phyloP scores from a whole-genome alignment of 345 rosid genomes.

The Eucalyptus polyanthemos region DNA sequence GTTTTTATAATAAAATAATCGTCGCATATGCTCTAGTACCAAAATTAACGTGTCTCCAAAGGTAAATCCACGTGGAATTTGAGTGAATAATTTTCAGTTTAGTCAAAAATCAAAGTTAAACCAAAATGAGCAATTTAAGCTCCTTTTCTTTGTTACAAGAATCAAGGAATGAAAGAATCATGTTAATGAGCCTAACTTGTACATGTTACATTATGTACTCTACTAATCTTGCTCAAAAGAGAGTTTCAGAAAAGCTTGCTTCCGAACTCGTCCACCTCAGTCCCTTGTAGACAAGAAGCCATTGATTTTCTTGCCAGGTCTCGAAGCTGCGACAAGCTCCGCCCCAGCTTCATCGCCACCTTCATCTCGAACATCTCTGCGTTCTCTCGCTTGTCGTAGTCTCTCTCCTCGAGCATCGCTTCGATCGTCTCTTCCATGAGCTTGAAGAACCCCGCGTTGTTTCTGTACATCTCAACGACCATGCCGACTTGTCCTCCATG shows the following conservation, averaged over 20 bases:
- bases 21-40: too few relatives aligned
- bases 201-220: not conserved
- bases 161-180: not conserved
- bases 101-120: not conserved
- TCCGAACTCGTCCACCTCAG: constrained; percentile 16
- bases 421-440: constrained; percentile 17
- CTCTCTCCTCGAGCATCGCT: constrained; percentile 1
- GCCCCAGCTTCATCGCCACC: constrained; percentile 29
- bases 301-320: constrained; percentile 17
- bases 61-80: not conserved
- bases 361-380: constrained; percentile 24
- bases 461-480: constrained; percentile 49
- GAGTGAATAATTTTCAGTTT: not conserved
- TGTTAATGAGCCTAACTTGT: not conserved
- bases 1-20: too few relatives aligned
- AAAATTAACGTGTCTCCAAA: not conserved
- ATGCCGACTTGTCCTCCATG: constrained; percentile 44
- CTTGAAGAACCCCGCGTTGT: constrained; percentile 24
- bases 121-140: not conserved
- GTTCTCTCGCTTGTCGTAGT: constrained; percentile 11
- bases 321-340: constrained; percentile 36
- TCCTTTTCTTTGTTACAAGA: not conserved
- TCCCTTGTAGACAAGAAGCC: not conserved
- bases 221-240: not conserved
- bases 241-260: constrained; percentile 25